Conservation (phyloP, 805 yeast genomes). For the Debaryomyces maramus region DNA sequence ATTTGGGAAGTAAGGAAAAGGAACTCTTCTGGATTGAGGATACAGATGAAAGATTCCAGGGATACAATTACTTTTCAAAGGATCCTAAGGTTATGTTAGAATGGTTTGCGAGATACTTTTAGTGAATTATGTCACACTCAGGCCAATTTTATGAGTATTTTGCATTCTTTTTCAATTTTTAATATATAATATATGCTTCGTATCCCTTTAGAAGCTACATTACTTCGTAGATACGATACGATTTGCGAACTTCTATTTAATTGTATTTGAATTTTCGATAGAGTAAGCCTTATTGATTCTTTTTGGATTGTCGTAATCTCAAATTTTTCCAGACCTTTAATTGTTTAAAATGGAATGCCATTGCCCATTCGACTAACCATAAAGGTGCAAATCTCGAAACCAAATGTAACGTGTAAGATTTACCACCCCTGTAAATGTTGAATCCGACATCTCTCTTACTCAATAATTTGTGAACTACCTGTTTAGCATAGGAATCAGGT, state of each 20-base stretch:
- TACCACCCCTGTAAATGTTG: constrained; percentile 28
- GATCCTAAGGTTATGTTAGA: constrained; percentile 5
- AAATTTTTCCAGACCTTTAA: constrained; percentile 20
- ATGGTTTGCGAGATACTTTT: no score
- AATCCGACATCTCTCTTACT: constrained; percentile 22
- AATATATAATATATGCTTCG: no score
- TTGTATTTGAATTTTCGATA: no score
- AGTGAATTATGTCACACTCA: no score
- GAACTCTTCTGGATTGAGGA: constrained; percentile 9
- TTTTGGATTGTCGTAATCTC: constrained; percentile 6
- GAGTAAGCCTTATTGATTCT: background rate
- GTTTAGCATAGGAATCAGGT: constrained; percentile 26
- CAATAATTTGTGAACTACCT: constrained; percentile 20
- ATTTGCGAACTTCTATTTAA: no score
- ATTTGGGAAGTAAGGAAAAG: constrained; percentile 3
- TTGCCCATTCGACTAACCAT: constrained; percentile 21
- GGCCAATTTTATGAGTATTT: no score
- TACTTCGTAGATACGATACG: no score
- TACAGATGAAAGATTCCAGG: constrained; percentile 4
- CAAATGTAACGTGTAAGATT: constrained; percentile 18
- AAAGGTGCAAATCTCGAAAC: constrained; percentile 22
- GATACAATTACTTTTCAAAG: constrained; percentile 4
- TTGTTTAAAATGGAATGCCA: constrained; percentile 26
- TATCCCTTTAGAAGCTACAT: no score
- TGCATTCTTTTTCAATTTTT: no score